Evolutionary conservation across 2,329 filamentous ascomycete genomes (phyloP).

Genomic region (Diplodia scrobiculata): DNA sequence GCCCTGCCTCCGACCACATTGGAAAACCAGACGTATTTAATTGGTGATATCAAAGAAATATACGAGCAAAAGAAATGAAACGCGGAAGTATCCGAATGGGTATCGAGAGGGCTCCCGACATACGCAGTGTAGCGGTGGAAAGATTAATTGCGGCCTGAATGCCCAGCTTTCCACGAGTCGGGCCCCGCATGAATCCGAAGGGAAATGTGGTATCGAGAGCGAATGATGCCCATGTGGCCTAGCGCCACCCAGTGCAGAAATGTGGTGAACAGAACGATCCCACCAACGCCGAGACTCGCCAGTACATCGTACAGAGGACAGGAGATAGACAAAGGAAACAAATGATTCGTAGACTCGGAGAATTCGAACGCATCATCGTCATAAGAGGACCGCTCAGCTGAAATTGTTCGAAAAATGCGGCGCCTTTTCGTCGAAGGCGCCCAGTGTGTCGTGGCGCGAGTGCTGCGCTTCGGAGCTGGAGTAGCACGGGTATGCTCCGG

Average conservation of each 20-base stretch:
- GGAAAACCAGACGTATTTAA: conserved; percentile 12
- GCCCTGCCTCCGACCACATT: not conserved
- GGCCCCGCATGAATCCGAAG: not conserved
- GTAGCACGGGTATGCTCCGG: conserved; percentile 9
- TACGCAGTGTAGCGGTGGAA: conserved; percentile 10
- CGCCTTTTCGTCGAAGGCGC: conserved; percentile 26
- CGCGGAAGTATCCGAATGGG: conserved; percentile 20
- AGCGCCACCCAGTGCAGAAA: not conserved
- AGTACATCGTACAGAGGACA: conserved; percentile 14
- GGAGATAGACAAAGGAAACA: not conserved
- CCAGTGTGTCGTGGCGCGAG: conserved; percentile 23
- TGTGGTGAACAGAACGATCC: not conserved
- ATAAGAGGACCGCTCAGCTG: conserved; percentile 9
- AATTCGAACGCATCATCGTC: conserved; percentile 2
- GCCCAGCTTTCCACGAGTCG: conserved; percentile 17
- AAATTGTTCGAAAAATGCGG: conserved; percentile 25
- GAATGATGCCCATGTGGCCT: conserved; percentile 23
- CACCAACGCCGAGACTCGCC: conserved; percentile 3
- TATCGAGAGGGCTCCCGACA: conserved; percentile 21
- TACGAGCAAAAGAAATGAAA: conserved; percentile 22
- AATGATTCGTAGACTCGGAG: conserved; percentile 8
- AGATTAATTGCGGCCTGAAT: conserved; percentile 2
- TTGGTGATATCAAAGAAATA: conserved; percentile 16
- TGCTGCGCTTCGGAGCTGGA: conserved; percentile 17
- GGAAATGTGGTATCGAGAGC: conserved; percentile 21